A percentile compares a stretch with the other conserved stretches of the same genome.
phyloP scores from a whole-genome alignment of 1,284 basidiomycete species.

The Microbotryum lychnidis-dioicae region DNA sequence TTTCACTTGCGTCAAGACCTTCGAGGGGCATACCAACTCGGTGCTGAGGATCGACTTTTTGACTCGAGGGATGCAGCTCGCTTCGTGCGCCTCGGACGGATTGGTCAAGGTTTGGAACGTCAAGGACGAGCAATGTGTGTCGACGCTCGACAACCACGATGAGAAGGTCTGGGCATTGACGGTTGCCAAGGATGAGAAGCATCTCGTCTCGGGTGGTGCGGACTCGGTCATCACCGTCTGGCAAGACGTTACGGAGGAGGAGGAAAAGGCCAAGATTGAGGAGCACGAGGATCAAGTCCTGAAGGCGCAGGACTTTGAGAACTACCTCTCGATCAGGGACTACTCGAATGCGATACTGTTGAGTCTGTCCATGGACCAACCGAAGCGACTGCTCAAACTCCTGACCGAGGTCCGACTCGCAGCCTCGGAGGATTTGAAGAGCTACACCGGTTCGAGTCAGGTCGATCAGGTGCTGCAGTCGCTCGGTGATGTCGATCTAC shows the following conservation, averaged over 20 bases:
- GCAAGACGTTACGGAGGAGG: constrained; percentile 80
- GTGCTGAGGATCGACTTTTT: constrained; percentile 90
- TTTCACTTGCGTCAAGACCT: constrained; percentile 84
- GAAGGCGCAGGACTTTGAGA: constrained; percentile 89
- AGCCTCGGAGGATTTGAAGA: constrained; percentile 12
- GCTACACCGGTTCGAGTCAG: constrained; percentile 56
- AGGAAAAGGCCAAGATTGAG: constrained; percentile 61
- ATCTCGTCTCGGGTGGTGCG: constrained; percentile 82
- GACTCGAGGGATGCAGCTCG: constrained; percentile 72
- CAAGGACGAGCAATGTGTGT: constrained; percentile 71
- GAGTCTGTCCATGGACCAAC: constrained; percentile 85
- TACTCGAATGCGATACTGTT: constrained; percentile 85
- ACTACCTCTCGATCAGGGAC: constrained; percentile 79
- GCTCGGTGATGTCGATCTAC: constrained; percentile 63
- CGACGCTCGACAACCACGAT: constrained; percentile 91
- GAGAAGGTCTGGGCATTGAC: constrained; percentile 95
- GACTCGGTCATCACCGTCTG: constrained; percentile 91
- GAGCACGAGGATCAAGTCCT: constrained; percentile 63
- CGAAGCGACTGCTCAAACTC: constrained; percentile 71
- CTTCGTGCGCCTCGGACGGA: constrained; percentile 85
- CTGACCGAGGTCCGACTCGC: constrained; percentile 57
- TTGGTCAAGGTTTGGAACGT: constrained; percentile 94
- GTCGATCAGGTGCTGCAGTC: constrained; percentile 76
- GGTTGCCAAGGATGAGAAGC: constrained; percentile 64
- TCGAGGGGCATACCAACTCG: constrained; percentile 94